Conservation (phyloP, 345 rosid genomes). For the Gossypium ekmanianum region DNA sequence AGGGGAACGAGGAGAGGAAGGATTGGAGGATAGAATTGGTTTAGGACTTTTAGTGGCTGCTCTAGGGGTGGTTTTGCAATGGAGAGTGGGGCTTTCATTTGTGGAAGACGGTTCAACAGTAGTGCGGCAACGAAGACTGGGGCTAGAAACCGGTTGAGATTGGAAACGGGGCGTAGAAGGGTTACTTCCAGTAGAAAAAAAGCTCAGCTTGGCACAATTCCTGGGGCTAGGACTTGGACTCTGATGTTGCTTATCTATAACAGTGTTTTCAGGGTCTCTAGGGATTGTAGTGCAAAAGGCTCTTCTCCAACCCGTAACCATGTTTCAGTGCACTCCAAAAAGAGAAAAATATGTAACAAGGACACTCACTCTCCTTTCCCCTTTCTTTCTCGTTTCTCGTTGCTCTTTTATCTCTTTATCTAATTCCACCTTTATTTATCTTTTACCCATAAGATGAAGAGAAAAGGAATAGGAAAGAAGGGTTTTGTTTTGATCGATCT, state of each 20-base stretch:
- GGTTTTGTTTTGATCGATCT: slow-evolving; percentile 33
- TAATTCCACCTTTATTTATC: neutral
- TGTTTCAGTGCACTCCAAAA: slow-evolving; percentile 19
- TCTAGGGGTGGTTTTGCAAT: slow-evolving; percentile 35
- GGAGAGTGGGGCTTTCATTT: slow-evolving; percentile 33
- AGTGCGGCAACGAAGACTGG: slow-evolving; percentile 51
- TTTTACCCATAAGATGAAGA: neutral
- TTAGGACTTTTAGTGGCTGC: slow-evolving; percentile 24
- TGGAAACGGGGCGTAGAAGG: slow-evolving; percentile 64
- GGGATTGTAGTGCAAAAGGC: slow-evolving; percentile 86
- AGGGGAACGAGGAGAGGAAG: slow-evolving; percentile 76
- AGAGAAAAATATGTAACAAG: neutral
- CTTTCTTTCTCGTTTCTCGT: neutral
- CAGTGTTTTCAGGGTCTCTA: slow-evolving; percentile 44
- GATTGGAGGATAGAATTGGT: slow-evolving; percentile 37
- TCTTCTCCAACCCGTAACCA: slow-evolving; percentile 97
- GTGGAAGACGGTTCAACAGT: slow-evolving; percentile 18
- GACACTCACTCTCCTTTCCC: neutral
- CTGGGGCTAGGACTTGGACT: slow-evolving; percentile 47
- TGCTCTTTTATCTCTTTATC: neutral
- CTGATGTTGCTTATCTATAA: slow-evolving; percentile 31
- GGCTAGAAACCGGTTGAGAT: slow-evolving; percentile 42
- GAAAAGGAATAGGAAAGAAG: slow-evolving; percentile 15
- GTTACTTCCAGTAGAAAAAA: slow-evolving; percentile 57
- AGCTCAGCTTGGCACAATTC: slow-evolving; percentile 49